Percentiles rank a stretch among this genome's conserved stretches.
These are phyloP conservation scores for Capsicum baccatum DNA, from an alignment of 257 asterid species.

Conservation along the genomic window DNA sequence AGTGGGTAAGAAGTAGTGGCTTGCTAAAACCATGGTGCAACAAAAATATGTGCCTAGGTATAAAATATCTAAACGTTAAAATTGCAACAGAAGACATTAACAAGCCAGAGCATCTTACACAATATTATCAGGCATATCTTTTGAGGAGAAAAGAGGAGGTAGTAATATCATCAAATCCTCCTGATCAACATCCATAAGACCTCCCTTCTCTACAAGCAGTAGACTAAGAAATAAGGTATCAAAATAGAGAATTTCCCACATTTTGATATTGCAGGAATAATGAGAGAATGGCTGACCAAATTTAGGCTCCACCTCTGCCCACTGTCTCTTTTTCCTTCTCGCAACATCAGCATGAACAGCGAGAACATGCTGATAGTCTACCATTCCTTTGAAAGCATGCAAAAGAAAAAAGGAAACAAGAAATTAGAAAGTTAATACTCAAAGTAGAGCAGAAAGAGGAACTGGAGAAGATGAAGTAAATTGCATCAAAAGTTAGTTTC, in stretches of 20 bases:
- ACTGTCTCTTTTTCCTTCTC: constrained; percentile 71
- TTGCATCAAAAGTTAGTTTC: constrained; percentile 25
- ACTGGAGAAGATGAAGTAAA: not conserved
- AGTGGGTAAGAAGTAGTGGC: not conserved
- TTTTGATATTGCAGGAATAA: constrained; percentile 31
- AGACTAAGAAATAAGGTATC: constrained; percentile 36
- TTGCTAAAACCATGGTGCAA: constrained; percentile 19
- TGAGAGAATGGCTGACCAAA: constrained; percentile 54
- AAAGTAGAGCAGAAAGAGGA: constrained; percentile 20
- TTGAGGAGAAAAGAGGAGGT: constrained; percentile 80
- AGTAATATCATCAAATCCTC: constrained; percentile 82
- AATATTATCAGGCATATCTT: constrained; percentile 74
- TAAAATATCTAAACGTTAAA: constrained; percentile 3
- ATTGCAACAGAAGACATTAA: constrained; percentile 21
- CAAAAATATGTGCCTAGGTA: not conserved
- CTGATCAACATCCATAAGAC: constrained; percentile 66
- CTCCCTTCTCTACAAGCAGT: constrained; percentile 55
- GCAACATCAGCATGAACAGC: constrained; percentile 79
- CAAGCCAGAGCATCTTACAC: constrained; percentile 56
- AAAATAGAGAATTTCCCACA: constrained; percentile 27
- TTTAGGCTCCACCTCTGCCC: constrained; percentile 70
- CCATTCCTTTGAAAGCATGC: constrained; percentile 69
- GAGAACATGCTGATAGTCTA: constrained; percentile 91
- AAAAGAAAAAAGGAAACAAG: constrained; percentile 30
- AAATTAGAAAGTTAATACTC: constrained; percentile 25